Base-by-base conservation (phyloP, 2,329 filamentous ascomycete species). In the Claviceps paspali region DNA sequence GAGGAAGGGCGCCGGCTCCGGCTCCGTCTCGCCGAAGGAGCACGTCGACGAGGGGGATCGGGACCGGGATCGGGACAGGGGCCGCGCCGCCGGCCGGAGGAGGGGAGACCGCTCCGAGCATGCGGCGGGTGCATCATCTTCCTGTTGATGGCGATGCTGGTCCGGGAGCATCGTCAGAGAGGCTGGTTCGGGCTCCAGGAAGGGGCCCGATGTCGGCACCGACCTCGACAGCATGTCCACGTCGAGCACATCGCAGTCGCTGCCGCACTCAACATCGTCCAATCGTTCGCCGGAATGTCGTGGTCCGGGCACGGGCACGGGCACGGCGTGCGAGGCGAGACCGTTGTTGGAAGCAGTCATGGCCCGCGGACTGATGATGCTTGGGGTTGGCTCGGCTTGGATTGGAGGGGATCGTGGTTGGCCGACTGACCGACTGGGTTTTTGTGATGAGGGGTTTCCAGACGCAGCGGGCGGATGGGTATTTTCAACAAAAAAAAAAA, bases 171-270 rank as follows among this genome's bases (percentile, higher is more conserved):
- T 57, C 34, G 59, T 52, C 37, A 57, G 53, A 41, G 62, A 58
- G 29, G 54, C 42, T 3, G 57, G 46, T 43, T 65, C 64, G 8
- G 64, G 61, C 39, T 64, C 61, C 8, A 67, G 51, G 15, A 60
- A 51, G 17, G 59, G 52, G 5, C 51, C 56, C 3, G 49, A 49
- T 1, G 57, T 56, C 11, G 58, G 62, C 34, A 62, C 42, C 3
- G 63, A 64, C 19, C 53, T 54, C 1, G 62, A 61, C 7, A 66
- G 46, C 18, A 41, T 40, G 35, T 52, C 46, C 11, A 39, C 23
- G 17, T 38, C 44, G 21, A 35, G 34, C 34, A 27, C 35, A 6
- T 37, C 35, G 10, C 18, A 17, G 12, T 36, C 5, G 18, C 17
- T 18, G 28, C 27, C 2, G 15, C 11, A 15, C 21, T 18, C 23